These are phyloP conservation scores for Rutstroemia sp. DNA, from an alignment of 2,329 filamentous ascomycete genomes.

Conservation along the genomic window DNA sequence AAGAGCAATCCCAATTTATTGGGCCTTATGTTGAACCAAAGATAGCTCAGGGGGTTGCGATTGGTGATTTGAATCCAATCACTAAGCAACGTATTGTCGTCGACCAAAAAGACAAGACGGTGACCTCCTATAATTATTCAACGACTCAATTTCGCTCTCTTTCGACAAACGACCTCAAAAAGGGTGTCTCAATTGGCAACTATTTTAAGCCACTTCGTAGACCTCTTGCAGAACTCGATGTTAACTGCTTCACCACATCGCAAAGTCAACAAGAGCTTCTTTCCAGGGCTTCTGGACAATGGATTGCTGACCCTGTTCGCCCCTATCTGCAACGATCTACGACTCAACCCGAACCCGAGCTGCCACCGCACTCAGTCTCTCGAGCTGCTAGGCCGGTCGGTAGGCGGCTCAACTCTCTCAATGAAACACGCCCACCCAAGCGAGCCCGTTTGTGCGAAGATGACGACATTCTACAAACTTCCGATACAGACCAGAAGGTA, in stretches of 20 bases:
- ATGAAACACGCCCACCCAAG: slow-evolving; percentile 40
- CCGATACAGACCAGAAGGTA: slow-evolving; percentile 20
- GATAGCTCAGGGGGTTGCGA: slow-evolving; percentile 66
- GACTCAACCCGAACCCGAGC: slow-evolving; percentile 28
- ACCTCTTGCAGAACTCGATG: slow-evolving; percentile 59
- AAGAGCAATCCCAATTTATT: slow-evolving; percentile 72
- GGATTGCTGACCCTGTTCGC: slow-evolving; percentile 43
- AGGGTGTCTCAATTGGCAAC: slow-evolving; percentile 51
- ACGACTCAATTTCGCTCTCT: slow-evolving; percentile 14
- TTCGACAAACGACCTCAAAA: slow-evolving; percentile 46
- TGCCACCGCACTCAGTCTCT: slow-evolving; percentile 29
- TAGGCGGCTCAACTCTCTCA: slow-evolving; percentile 32
- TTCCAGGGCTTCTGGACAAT: slow-evolving; percentile 45
- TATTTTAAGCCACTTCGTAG: slow-evolving; percentile 59
- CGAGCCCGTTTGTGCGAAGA: slow-evolving; percentile 45
- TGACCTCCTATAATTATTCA: slow-evolving; percentile 12
- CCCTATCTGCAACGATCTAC: slow-evolving; percentile 21
- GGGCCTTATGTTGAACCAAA: slow-evolving; percentile 63
- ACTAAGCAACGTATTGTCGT: slow-evolving; percentile 57
- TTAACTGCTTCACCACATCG: slow-evolving; percentile 59
- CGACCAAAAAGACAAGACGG: slow-evolving; percentile 20
- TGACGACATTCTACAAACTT: slow-evolving; percentile 23
- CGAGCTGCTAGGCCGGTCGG: slow-evolving; percentile 34
- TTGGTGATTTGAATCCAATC: slow-evolving; percentile 80
- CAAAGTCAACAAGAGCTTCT: slow-evolving; percentile 55